phyloP scores from a whole-genome alignment of 2,329 filamentous ascomycete species.

The Epichloe bromicola region DNA sequence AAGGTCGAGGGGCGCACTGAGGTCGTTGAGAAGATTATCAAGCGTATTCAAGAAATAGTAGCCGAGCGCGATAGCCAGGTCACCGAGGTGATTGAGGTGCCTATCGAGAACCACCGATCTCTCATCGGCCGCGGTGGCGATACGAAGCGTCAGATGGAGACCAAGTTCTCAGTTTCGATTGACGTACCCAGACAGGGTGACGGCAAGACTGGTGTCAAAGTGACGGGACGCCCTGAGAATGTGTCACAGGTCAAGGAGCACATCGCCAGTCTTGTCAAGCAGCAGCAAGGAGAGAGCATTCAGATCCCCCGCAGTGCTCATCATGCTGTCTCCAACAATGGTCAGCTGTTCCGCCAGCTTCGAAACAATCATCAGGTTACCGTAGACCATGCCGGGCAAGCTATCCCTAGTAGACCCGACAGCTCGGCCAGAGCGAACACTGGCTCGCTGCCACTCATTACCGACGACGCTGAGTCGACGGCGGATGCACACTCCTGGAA shows the following conservation, averaged over 20 bases:
- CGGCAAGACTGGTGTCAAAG: conserved; percentile 71
- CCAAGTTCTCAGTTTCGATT: conserved; percentile 72
- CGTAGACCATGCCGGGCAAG: conserved; percentile 77
- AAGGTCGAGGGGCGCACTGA: conserved; percentile 74
- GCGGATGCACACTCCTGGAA: conserved; percentile 72
- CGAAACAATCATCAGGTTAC: conserved; percentile 78
- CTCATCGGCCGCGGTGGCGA: conserved; percentile 90
- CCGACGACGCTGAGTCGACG: conserved; percentile 58
- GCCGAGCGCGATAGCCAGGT: conserved; percentile 74
- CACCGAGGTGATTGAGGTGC: conserved; percentile 66
- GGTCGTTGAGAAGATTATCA: conserved; percentile 79
- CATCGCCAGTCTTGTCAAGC: conserved; percentile 65
- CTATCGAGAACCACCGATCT: conserved; percentile 77
- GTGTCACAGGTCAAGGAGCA: conserved; percentile 81
- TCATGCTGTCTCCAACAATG: conserved; percentile 75
- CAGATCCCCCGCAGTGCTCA: conserved; percentile 66
- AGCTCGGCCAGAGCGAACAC: conserved; percentile 42
- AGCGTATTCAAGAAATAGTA: conserved; percentile 70
- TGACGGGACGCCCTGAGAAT: conserved; percentile 64
- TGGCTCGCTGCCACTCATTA: conserved; percentile 73
- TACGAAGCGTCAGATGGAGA: conserved; percentile 71
- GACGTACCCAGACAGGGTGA: conserved; percentile 87
- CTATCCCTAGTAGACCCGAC: conserved; percentile 57
- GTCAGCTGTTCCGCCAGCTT: conserved; percentile 84
- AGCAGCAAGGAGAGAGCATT: conserved; percentile 80